phyloP scores from a whole-genome alignment of 1,284 basidiomycete genomes.

The Vanrija pseudolonga region DNA sequence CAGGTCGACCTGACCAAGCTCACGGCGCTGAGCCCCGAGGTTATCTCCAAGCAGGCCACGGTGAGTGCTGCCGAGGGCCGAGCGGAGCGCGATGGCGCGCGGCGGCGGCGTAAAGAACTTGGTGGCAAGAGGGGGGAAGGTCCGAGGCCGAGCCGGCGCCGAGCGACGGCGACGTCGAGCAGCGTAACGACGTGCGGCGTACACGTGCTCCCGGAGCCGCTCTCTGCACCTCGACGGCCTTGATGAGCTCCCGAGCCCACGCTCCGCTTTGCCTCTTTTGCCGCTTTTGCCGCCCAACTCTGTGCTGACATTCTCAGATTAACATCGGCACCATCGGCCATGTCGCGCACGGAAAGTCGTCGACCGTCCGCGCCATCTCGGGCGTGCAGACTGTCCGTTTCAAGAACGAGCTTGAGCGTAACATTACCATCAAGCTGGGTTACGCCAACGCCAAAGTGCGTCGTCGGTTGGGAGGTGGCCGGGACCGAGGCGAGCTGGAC shows the following conservation, averaged over 20 bases:
- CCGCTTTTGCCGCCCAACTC: neutral
- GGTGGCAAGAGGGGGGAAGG: neutral
- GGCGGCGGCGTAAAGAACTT: neutral
- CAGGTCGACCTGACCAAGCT: slow-evolving; percentile 75
- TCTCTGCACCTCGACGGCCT: neutral
- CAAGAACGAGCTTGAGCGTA: slow-evolving; percentile 96
- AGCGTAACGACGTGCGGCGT: too few species aligned
- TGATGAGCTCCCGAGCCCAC: too few species aligned
- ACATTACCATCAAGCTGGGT: slow-evolving; percentile 98
- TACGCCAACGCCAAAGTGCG: slow-evolving; percentile 96
- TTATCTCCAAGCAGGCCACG: slow-evolving; percentile 93
- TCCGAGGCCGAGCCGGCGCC: too few species aligned
- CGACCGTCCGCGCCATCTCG: slow-evolving; percentile 97
- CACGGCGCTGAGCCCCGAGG: slow-evolving; percentile 87
- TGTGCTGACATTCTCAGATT: slow-evolving; percentile 27
- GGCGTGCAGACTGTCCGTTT: slow-evolving; percentile 99
- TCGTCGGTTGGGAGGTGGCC: slow-evolving; percentile 10
- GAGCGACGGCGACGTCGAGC: too few species aligned
- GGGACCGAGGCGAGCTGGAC: neutral
- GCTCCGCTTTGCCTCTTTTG: neutral
- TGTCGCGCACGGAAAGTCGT: slow-evolving; percentile 98
- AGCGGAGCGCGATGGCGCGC: neutral
- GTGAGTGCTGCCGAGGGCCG: slow-evolving; percentile 20
- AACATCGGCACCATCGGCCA: slow-evolving; percentile 81
- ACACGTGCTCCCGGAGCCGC: too few species aligned